phyloP scores from a whole-genome alignment of 805 yeast genomes.

The Ogataea wickerhamii region DNA sequence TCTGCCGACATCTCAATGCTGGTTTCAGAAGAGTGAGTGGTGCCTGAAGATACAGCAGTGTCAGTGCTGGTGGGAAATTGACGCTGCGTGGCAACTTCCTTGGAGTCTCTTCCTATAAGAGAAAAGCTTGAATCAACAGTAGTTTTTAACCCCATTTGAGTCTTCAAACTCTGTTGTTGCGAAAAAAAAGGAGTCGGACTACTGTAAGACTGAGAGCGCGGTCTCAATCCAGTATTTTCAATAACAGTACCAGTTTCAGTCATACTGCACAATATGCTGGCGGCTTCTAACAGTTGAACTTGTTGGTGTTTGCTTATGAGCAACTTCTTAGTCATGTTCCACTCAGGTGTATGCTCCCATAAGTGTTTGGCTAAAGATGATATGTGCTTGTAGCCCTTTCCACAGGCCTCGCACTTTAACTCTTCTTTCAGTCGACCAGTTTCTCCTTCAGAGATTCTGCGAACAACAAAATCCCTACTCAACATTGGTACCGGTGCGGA shows the following conservation, averaged over 20 bases:
- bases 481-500: constrained; percentile 32
- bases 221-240: constrained; percentile 14
- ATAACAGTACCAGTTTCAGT: constrained; percentile 36
- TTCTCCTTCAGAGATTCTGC: constrained; percentile 83
- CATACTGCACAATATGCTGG: constrained; percentile 74
- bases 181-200: constrained; percentile 16
- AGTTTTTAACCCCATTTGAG: background rate
- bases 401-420: constrained; percentile 85
- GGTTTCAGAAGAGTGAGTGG: background rate
- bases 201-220: constrained; percentile 19
- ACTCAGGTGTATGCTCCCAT: constrained; percentile 94
- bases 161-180: constrained; percentile 7
- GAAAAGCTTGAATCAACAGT: background rate
- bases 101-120: background rate
- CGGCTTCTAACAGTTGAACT: constrained; percentile 77
- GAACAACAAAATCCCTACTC: constrained; percentile 68
- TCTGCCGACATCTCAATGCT: background rate
- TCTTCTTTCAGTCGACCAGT: constrained; percentile 82
- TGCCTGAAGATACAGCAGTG: background rate
- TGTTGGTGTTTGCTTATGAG: constrained; percentile 85
- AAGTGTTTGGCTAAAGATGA: constrained; percentile 83
- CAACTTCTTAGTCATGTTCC: constrained; percentile 82
- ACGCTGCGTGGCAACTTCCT: background rate
- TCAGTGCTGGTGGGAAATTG: background rate
- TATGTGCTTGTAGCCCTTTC: constrained; percentile 86